Conservation (phyloP, 495 filamentous ascomycete genomes). For the Amorphotheca resinae region DNA sequence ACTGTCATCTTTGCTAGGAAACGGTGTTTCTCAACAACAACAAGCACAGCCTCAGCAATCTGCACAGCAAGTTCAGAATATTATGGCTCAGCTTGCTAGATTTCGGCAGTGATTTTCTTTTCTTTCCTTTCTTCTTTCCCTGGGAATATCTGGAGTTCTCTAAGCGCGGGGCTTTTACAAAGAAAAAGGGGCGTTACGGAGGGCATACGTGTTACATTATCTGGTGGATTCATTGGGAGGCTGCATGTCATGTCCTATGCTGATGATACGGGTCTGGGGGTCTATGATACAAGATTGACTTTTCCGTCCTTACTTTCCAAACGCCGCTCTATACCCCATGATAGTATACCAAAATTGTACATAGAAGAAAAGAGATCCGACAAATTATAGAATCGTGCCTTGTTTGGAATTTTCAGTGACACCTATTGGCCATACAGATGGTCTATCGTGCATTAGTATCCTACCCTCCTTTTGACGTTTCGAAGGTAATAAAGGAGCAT, state of each 20-base stretch:
- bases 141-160: too few species aligned
- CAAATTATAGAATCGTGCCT: background rate
- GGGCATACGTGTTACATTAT: background rate
- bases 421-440: conserved; percentile 14
- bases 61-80: conserved; percentile 34
- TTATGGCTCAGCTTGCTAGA: conserved; percentile 34
- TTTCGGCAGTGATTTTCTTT: conserved; percentile 31
- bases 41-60: conserved; percentile 17
- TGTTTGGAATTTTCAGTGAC: background rate
- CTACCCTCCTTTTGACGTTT: background rate
- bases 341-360: conserved; percentile 11
- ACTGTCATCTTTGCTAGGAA: conserved; percentile 10
- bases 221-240: background rate
- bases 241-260: background rate
- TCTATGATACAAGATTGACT: background rate
- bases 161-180: too few species aligned
- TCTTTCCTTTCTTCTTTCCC: too few species aligned
- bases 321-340: conserved; percentile 10
- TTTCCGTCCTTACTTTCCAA: conserved; percentile 1
- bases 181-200: too few species aligned
- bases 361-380: conserved; percentile 2
- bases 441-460: conserved; percentile 8
- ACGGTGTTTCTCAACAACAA: conserved; percentile 16
- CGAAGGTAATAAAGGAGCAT: background rate
- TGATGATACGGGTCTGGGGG: conserved; percentile 1